Percentiles rank a stretch among this genome's conserved stretches.
Evolutionary conservation across 495 filamentous ascomycete genomes (phyloP).

Genomic region (Aspergillus egyptiacus): DNA sequence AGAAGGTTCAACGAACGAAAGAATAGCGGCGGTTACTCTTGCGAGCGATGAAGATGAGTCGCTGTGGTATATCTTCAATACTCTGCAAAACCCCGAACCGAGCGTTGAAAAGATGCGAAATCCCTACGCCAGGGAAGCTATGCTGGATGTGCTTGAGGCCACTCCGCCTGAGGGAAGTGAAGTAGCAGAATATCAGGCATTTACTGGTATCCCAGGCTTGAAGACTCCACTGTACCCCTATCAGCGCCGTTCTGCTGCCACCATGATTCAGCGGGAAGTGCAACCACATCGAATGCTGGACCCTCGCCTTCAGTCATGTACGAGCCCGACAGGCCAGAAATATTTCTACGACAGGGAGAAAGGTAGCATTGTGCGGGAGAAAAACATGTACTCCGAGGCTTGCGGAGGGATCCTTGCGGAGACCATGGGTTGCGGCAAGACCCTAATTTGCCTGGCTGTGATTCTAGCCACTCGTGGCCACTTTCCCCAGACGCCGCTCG

Average conservation of each 20-base stretch:
- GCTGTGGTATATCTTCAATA: constrained; percentile 83
- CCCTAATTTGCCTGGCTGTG: constrained; percentile 75
- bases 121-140: constrained; percentile 50
- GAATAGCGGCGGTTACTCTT: constrained; percentile 7
- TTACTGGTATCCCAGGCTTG: constrained; percentile 51
- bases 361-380: constrained; percentile 53
- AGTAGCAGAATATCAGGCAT: constrained; percentile 10
- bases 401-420: constrained; percentile 59
- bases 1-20: constrained; percentile 1
- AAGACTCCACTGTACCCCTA: constrained; percentile 67
- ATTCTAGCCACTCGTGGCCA: constrained; percentile 76
- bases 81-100: constrained; percentile 65
- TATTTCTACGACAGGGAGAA: constrained; percentile 72
- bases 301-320: constrained; percentile 56
- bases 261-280: constrained; percentile 80
- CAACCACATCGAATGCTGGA: constrained; percentile 61
- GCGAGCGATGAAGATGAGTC: constrained; percentile 47
- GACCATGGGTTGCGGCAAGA: constrained; percentile 80
- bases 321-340: constrained; percentile 52
- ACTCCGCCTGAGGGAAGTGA: not conserved
- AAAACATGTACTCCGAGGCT: constrained; percentile 65
- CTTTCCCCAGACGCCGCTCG: constrained; percentile 57
- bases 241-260: constrained; percentile 73
- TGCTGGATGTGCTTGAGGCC: constrained; percentile 52
- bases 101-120: constrained; percentile 46